A percentile compares a stretch with the other conserved stretches of the same genome.
These are phyloP conservation scores for Emericellopsis atlantica DNA, from an alignment of 2,329 filamentous ascomycete genomes.

Conservation along the genomic window DNA sequence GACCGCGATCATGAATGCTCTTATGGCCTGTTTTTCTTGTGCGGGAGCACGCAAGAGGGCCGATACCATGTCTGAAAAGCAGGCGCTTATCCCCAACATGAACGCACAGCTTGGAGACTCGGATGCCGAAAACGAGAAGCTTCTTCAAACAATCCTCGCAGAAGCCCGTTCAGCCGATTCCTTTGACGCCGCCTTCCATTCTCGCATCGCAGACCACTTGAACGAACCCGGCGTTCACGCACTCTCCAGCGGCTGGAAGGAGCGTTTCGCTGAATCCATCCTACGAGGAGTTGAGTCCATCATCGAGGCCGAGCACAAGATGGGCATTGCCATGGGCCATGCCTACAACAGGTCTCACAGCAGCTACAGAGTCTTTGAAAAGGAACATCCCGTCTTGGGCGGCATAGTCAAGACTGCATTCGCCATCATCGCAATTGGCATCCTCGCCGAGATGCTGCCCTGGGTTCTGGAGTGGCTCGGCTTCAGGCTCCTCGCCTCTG, in stretches of 20 bases:
- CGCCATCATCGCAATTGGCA: slow-evolving; percentile 7
- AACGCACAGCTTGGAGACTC: too few species aligned
- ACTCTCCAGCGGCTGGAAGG: slow-evolving; percentile 5
- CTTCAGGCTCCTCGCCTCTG: slow-evolving; percentile 7
- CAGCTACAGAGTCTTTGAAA: slow-evolving; percentile 7
- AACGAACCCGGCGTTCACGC: too few species aligned
- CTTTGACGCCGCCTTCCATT: too few species aligned
- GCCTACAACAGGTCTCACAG: slow-evolving; percentile 6
- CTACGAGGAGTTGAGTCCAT: slow-evolving; percentile 7
- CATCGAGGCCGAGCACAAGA: slow-evolving; percentile 4
- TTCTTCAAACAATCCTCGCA: too few species aligned
- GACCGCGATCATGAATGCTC: too few species aligned
- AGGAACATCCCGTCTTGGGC: slow-evolving; percentile 7
- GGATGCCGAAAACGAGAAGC: too few species aligned
- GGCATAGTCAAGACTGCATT: slow-evolving; percentile 7
- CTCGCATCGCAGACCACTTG: too few species aligned
- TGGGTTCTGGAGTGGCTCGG: slow-evolving; percentile 10
- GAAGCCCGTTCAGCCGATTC: too few species aligned
- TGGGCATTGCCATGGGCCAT: slow-evolving; percentile 4
- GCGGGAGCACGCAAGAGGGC: too few species aligned
- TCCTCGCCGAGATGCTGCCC: slow-evolving; percentile 8
- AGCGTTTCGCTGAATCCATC: slow-evolving; percentile 6
- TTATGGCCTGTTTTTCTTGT: too few species aligned
- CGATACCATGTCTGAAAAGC: too few species aligned
- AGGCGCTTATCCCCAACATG: too few species aligned